Evolutionary conservation across 1,139 yeast species (phyloP), one percentile per base, ranked within the genome.

Genomic region (Nadsonia starkeyi-henricii): DNA sequence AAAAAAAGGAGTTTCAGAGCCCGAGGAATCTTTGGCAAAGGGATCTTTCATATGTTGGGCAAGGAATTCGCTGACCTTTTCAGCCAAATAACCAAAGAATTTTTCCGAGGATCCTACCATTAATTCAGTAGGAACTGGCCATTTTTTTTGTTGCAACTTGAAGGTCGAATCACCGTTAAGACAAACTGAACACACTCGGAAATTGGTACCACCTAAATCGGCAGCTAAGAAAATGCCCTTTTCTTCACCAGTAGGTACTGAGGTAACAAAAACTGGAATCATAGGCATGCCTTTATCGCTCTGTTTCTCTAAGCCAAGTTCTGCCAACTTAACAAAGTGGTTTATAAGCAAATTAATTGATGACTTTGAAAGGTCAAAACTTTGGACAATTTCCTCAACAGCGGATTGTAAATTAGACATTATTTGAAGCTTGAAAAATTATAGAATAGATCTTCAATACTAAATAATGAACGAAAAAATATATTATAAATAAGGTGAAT

Each of bases 241-340:
- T 62, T 89, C 97, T 45, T 73, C 72, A 45, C 97, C 97, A 43
- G 74, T 73, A 21, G 97, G 96, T 49, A 85, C 73, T 13, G 75
- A 72, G 5, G 94, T 84, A 30, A 88, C 94, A 61, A 66, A 86
- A 1, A 94, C 75, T 37, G 95, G 95, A 56, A 86, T 84, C 95
- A 86, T 86, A 36, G 95, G 95, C 73, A 86, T 58, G 13, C 77
- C 77, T 44, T 67, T 64, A 42, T 72, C 74, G 48, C 70, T 67
- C 18, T 67, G 58, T n/a, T 72, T 69, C 2, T 64, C 62, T 47
- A 85, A 70, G 2, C 94, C 94, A 41, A 67, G 65, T 42, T 76
- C 73, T 72, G 84, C 82, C 41, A 80, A 75, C 52, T 72, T 67
- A 44, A 76, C 70, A 63, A 85, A 86, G 51, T 73, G 69, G n/a